phyloP scores from a whole-genome alignment of 2,329 filamentous ascomycete species.

The Alternaria arborescens region DNA sequence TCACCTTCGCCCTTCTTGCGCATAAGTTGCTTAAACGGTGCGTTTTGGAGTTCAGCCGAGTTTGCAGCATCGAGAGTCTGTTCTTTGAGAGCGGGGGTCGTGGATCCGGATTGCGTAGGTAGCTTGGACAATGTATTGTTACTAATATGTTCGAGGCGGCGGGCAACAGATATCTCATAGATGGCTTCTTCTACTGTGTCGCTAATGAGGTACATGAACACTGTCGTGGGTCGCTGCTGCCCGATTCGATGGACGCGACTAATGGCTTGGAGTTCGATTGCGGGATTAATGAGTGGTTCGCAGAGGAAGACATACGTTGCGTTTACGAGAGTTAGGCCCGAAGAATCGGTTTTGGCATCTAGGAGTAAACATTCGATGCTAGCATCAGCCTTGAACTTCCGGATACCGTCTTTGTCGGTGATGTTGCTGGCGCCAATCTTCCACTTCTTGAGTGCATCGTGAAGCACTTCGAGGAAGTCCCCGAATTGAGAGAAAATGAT shows the following conservation, averaged over 20 bases:
- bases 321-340: constrained; percentile 89
- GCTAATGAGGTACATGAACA: constrained; percentile 94
- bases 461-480: constrained; percentile 79
- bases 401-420: constrained; percentile 72
- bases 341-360: constrained; percentile 87
- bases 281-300: constrained; percentile 91
- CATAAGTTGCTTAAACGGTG: constrained; percentile 74
- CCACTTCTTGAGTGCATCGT: constrained; percentile 73
- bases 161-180: constrained; percentile 82
- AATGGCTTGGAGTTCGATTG: constrained; percentile 92
- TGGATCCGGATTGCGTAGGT: constrained; percentile 24
- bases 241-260: constrained; percentile 95
- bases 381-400: constrained; percentile 79
- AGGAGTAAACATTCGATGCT: constrained; percentile 83
- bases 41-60: constrained; percentile 80
- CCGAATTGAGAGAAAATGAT: constrained; percentile 94
- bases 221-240: constrained; percentile 84
- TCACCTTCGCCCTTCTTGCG: constrained; percentile 78
- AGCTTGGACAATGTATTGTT: constrained; percentile 29
- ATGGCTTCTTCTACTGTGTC: constrained; percentile 93
- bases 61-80: constrained; percentile 81
- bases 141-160: constrained; percentile 80
- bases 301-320: constrained; percentile 94
- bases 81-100: constrained; percentile 59
- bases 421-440: constrained; percentile 78